Conservation (phyloP, 352 stramenopile genomes). For the Phytophthora megakarya region DNA sequence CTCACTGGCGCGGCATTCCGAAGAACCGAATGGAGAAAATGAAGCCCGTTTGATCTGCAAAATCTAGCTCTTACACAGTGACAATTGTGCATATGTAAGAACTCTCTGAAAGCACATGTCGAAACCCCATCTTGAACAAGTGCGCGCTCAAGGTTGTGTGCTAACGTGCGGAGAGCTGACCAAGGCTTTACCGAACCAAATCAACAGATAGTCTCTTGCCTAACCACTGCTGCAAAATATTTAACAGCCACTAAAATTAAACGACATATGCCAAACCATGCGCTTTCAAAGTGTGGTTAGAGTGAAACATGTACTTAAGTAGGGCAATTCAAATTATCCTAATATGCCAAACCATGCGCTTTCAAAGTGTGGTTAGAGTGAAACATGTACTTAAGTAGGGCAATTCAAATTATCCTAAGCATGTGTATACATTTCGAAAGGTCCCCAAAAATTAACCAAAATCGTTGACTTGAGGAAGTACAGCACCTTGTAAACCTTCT, state of each 20-base stretch:
- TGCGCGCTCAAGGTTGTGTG: slow-evolving; percentile 1
- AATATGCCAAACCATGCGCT: neutral
- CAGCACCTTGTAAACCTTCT: neutral
- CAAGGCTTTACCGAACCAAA: neutral
- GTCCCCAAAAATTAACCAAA: neutral
- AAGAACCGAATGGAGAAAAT: slow-evolving; percentile 8
- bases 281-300: neutral
- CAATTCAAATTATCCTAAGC: neutral
- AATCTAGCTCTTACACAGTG: neutral
- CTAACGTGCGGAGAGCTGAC: slow-evolving; percentile 1
- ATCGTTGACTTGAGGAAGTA: neutral
- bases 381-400: no score
- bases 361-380: neutral
- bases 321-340: no score
- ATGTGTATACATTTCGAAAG: neutral
- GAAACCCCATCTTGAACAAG: slow-evolving; percentile 1
- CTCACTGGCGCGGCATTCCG: neutral
- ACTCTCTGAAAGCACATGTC: slow-evolving; percentile 21
- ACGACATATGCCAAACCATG: neutral
- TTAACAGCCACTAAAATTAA: neutral
- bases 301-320: no score
- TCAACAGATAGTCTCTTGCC: neutral
- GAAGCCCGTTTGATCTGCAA: neutral
- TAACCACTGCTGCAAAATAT: neutral
- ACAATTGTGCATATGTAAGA: neutral